Conservation (phyloP, 1,139 yeast species). For the Yamadazyma triangularis region DNA sequence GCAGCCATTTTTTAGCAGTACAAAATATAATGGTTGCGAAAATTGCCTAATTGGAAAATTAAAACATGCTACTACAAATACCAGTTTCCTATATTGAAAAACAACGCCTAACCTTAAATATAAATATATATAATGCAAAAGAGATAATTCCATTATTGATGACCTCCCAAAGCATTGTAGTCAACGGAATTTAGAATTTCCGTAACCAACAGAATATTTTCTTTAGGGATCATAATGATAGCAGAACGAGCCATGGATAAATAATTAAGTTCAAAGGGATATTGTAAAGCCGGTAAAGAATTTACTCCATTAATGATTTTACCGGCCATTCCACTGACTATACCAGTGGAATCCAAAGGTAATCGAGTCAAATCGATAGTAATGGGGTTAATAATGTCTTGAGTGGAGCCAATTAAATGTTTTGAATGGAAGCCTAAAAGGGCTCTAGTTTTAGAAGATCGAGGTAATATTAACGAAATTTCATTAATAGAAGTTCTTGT, state of each 20-base stretch:
- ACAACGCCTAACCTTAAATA: no score
- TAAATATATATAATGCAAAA: no score
- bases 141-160: background rate
- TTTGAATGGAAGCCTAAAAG: constrained; percentile 40
- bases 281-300: constrained; percentile 13
- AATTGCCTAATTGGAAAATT: no score
- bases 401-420: constrained; percentile 51
- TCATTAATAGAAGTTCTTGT: constrained; percentile 53
- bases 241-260: constrained; percentile 62
- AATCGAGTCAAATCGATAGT: constrained; percentile 50
- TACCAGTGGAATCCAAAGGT: constrained; percentile 62
- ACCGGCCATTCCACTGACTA: constrained; percentile 64
- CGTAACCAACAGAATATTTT: constrained; percentile 33
- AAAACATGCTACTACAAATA: no score
- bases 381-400: constrained; percentile 56
- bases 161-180: constrained; percentile 5
- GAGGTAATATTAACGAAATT: constrained; percentile 52
- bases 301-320: constrained; percentile 35
- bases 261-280: constrained; percentile 59
- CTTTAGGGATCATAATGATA: constrained; percentile 56
- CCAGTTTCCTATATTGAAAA: no score
- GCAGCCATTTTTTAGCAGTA: no score
- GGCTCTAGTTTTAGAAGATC: constrained; percentile 29
- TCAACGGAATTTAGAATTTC: constrained; percentile 14
- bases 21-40: no score